Base-by-base conservation (phyloP, 1,284 basidiomycete species). In the Cryptococcus sp. region DNA sequence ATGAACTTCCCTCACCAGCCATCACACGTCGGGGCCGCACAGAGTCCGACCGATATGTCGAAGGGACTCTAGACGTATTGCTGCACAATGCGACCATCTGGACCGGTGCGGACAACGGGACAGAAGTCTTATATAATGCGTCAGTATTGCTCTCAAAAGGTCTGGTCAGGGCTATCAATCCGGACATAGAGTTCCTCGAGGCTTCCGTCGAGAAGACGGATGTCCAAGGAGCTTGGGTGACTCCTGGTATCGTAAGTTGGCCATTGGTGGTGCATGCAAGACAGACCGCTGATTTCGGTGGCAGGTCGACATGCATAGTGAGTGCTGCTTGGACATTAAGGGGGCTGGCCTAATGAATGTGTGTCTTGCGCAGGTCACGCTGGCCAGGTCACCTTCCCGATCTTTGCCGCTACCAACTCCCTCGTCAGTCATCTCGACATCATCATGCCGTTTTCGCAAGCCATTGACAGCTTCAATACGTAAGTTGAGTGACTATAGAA, bases 401-500 rank as follows among this genome's bases (percentile, higher is more conserved):
- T 45, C 16, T 49, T 54, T 17, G 53, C 19, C n/a, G 71, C 73
- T 53, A 56, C 47, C 45, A 66, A 64, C 54, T 62, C 60, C 3
- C 23, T 54, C 23, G 49, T 44, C 51, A 44, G 40, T 17, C 22
- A 22, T 22, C 39, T 72, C 65, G 66, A 57, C 38, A 67, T 72
- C 40, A 65, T 66, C 57, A 68, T 72, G 7, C 78, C 78, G 1
- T 73, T 72, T 62, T 71, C 79, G 6, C 75, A 78, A 27, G 70
- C 70, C 49, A 61, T 79, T 58, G 78, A 80, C 56, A 74, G 66
- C 4, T 64, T 79, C 61, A 79, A 79, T 57, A 81, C 77, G 5
- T 50, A 20, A 25, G 31, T 50, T 5, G 7, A 17, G 5, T 13
- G n/a, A n/a, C n/a, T n/a, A n/a, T n/a, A n/a, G n/a, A 47, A 19